phyloP scores from a whole-genome alignment of 1,139 yeast species.

The Geotrichum australiense region DNA sequence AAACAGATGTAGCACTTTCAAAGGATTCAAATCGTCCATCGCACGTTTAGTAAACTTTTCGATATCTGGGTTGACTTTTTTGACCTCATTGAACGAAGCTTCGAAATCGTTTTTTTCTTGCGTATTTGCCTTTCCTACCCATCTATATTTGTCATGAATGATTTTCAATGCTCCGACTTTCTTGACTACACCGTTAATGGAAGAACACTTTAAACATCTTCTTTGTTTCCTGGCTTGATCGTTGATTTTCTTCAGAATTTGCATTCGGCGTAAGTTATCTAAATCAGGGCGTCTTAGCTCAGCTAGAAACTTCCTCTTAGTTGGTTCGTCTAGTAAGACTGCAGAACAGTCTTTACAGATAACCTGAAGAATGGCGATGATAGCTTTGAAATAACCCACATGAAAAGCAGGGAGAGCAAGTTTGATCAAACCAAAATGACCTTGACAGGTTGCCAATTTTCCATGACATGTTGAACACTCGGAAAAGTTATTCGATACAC shows the following conservation, averaged over 20 bases:
- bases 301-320: constrained; percentile 57
- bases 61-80: constrained; percentile 75
- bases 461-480: constrained; percentile 94
- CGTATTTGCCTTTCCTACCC: constrained; percentile 86
- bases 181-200: constrained; percentile 92
- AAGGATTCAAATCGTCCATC: constrained; percentile 89
- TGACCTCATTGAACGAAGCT: constrained; percentile 55
- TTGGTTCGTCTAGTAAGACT: constrained; percentile 64
- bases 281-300: constrained; percentile 84
- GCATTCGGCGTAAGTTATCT: constrained; percentile 90
- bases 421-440: constrained; percentile 94
- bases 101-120: constrained; percentile 86
- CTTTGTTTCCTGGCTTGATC: constrained; percentile 96
- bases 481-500: constrained; percentile 76
- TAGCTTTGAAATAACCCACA: constrained; percentile 92
- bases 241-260: constrained; percentile 65
- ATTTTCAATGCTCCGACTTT: constrained; percentile 95
- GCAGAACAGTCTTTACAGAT: constrained; percentile 89
- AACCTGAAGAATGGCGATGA: constrained; percentile 80
- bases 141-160: constrained; percentile 91
- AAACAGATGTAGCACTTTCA: constrained; percentile 80
- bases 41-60: constrained; percentile 84
- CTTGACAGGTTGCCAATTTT: constrained; percentile 89
- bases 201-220: constrained; percentile 79
- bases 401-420: constrained; percentile 95